Evolutionary conservation across 163 green algal genomes (phyloP).

Genomic region (Prototheca wickerhamii): DNA sequence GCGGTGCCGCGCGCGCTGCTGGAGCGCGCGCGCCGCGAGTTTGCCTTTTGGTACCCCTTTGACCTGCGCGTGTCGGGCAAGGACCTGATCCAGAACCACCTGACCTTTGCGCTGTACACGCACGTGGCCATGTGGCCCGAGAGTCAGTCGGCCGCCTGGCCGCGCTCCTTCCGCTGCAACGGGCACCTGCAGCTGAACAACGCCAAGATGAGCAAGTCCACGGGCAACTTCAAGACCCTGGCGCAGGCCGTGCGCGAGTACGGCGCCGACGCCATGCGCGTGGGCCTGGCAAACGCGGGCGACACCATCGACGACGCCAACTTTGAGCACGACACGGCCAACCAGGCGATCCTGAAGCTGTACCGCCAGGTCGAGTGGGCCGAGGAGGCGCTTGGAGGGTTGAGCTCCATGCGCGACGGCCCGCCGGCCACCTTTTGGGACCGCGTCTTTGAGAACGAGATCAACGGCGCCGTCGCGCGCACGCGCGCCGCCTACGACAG

Average conservation of each 20-base stretch:
- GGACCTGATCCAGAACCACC: constrained; percentile 97
- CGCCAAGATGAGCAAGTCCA: constrained; percentile 98
- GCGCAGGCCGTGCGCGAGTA: constrained; percentile 76
- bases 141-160: constrained; percentile 79
- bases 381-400: constrained; percentile 12
- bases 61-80: constrained; percentile 95
- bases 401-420: constrained; percentile 15
- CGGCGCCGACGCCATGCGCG: constrained; percentile 48
- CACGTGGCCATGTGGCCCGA: constrained; percentile 87
- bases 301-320: constrained; percentile 98
- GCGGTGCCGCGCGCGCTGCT: constrained; percentile 50
- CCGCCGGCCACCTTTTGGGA: constrained; percentile 59
- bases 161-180: constrained; percentile 82
- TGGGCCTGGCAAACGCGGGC: constrained; percentile 89
- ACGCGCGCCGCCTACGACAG: constrained; percentile 62
- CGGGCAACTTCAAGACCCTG: constrained; percentile 90
- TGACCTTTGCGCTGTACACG: constrained; percentile 97
- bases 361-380: constrained; percentile 91
- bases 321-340: constrained; percentile 86
- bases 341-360: constrained; percentile 88
- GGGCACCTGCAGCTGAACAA: constrained; percentile 96
- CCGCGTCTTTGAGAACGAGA: constrained; percentile 86
- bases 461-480: constrained; percentile 59
- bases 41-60: constrained; percentile 98
- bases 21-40: constrained; percentile 64